A percentile compares a stretch with the other conserved stretches of the same genome.
Evolutionary conservation across 768 basidiomycete species (phyloP).

Genomic region (Sutorius australiensis): DNA sequence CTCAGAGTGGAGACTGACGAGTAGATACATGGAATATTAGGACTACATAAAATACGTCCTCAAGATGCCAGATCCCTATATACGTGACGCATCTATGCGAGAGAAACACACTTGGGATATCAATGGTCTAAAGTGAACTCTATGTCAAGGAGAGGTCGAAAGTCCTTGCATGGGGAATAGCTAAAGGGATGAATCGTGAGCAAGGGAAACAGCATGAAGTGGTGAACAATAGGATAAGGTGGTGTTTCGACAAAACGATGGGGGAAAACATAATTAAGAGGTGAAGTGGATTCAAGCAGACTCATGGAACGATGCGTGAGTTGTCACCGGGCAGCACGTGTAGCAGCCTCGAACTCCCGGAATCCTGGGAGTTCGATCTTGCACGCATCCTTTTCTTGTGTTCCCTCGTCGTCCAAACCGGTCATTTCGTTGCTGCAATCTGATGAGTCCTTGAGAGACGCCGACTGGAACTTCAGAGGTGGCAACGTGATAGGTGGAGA

Average conservation of each 20-base stretch:
- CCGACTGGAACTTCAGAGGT: conserved; percentile 52
- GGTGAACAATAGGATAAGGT: conserved; percentile 20
- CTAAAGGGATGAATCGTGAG: conserved; percentile 4
- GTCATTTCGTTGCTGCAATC: conserved; percentile 19
- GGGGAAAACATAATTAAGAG: conserved; percentile 5
- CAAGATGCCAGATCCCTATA: conserved; percentile 34
- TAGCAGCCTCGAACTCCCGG: conserved; percentile 59
- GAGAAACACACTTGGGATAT: conserved; percentile 12
- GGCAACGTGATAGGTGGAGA: conserved; percentile 72
- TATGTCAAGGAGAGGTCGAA: conserved; percentile 14
- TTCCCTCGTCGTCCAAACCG: conserved; percentile 20
- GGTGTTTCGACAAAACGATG: conserved; percentile 5
- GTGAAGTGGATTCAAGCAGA: background rate
- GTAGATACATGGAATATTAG: conserved; percentile 31
- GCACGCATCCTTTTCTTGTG: conserved; percentile 16
- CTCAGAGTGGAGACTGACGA: conserved; percentile 8
- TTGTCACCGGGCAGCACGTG: conserved; percentile 19
- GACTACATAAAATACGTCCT: conserved; percentile 34
- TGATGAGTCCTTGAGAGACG: conserved; percentile 9
- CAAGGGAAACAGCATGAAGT: background rate
- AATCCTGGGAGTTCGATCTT: conserved; percentile 59
- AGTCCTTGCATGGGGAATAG: conserved; percentile 9
- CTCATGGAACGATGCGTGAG: conserved; percentile 2
- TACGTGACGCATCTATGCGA: conserved; percentile 30
- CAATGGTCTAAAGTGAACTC: conserved; percentile 22